Base-by-base conservation (phyloP, 176 grass and related monocot species). In the Carex cristatella region DNA sequence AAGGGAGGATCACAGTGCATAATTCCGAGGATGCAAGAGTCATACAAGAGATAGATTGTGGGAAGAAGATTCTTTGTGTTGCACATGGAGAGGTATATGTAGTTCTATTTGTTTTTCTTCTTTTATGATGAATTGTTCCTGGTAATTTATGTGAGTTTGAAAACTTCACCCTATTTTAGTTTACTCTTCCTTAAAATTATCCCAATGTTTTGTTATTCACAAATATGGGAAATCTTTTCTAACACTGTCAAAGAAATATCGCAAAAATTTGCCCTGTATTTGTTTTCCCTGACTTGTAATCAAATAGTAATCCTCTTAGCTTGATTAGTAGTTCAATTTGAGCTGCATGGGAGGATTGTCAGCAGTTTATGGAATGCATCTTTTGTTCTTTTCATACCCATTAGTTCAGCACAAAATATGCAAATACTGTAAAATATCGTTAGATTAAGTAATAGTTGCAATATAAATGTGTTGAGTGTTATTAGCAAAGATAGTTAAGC, bases 21-120 rank as follows among this genome's bases (percentile, higher is more conserved):
- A 90, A 95, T 18, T 95, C 93, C 0, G 91, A 81, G 87, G 93
- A 99, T 77, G 93, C 96, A 6, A 89, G 81, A 81, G 59, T 93
- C 61, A 72, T 98, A n/a, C 96, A 95, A 58, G 87, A 94, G 85
- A 60, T 99, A 61, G 72, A 88, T 61, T 89, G 85, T 0, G 83
- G 77, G 59, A 98, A 82, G 90, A 73, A 62, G 76, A 85, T 99
- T 18, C 93, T 95, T 6, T 87, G 88, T 59, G 53, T 95, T 0
- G 89, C 90, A 0, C 85, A 93, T 2, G 80, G 85, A 16, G 94
- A 99, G 96, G 96, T 98, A 92, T 86, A 15, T 69, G 49, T 2
- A 78, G 12, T 49, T 57, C 27, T 10, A 12, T 30, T 14, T 46
- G 42, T 30, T 10, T 11, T 51, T 28, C n/a, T 73, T 49, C 42